Base-by-base conservation (phyloP, 2,329 filamentous ascomycete genomes). In the Aspergillus spinulosporus region DNA sequence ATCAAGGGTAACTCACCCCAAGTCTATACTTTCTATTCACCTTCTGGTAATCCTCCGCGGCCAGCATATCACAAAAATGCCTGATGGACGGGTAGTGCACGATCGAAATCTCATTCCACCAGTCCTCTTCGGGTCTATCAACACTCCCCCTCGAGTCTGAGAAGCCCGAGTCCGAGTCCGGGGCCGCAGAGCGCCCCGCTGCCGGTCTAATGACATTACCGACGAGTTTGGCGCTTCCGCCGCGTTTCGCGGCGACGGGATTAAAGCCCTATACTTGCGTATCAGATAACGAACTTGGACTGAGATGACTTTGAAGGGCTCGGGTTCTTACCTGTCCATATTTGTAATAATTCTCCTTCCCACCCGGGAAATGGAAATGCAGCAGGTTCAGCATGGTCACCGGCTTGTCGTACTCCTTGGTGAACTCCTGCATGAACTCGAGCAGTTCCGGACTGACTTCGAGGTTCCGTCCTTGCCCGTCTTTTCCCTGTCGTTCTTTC, bases 381-480 rank as follows among this genome's bases (percentile, higher is more conserved):
- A 88, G 76, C 2, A 87, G 72, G 58, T 88, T 87, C 39, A 87
- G 75, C 85, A 87, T 88, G 1, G 81, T 83, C 1, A 87, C 80
- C 0, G 84, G 71, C 2, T 65, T 79, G 5, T 66, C 39, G 68
- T 72, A 67, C 64, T 65, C 60, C 56, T 34, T 59, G 47, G 21
- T 62, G 21, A 75, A 62, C 11, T 58, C 34, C 9, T 64, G 57
- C 66, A 84, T 81, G 78, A 84, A 87, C 1, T 63, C 39, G 9
- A 76, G 64, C 0, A 87, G 67, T 3, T 82, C 78, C 0, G 76
- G 66, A 12, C 78, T 80, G 7, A 86, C 68, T 63, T 86, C 83
- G 0, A 87, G 76, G 15, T 77, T 76, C 67, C 86, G 80, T 1
- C 75, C 71, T 1, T 64, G 21, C 21, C 21, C 63, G 2, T 56